Evolutionary conservation across 202 grass and related monocot genomes (phyloP), one percentile per base, ranked within the genome.

Genomic region (Setaria viridis): DNA sequence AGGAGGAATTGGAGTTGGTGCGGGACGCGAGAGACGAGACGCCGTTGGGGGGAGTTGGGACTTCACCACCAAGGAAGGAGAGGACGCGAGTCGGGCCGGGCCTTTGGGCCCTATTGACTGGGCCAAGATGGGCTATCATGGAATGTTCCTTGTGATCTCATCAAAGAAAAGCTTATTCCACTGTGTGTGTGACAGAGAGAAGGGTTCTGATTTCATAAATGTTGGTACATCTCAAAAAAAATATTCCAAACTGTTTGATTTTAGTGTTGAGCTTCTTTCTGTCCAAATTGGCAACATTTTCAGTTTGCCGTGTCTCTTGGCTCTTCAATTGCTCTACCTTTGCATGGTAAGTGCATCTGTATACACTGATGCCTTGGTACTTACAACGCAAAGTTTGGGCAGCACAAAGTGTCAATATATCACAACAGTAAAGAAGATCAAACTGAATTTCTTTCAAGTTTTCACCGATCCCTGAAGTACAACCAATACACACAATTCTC

Each of bases 1-100:
- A 2, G 58, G 73, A 47, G 48, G 63, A 25, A 55, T 83, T 74
- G 79, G 71, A 85, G 82, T 76, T 85, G 87, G 87, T 85, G 78
- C 72, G 82, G 17, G 88, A 79, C 74, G 16, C 55, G 30, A 48
- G 72, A 73, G 25, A 25, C 34, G 45, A 66, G 69, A 55, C 55
- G 68, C 51, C 17, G 62, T 62, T 62, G 64, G 49, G 15, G 72
- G 33, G 5, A 41, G 75, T 37, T 49, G 35, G 37, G 69, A 67
- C 80, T 63, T 69, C 70, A 57, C 67, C 59, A 58, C 54, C 81
- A 83, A 91, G 79, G 63, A 77, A 86, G 56, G 16, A 66, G 72
- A 56, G 58, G 60, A 33, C 29, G 72, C 35, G 35, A 25, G 16
- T 7, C 58, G 59, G 69, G 77, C 59, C 69, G 48, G 6, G 7